Conservation (phyloP, 2,329 filamentous ascomycete species). For the Xenoacremonium recifei region DNA sequence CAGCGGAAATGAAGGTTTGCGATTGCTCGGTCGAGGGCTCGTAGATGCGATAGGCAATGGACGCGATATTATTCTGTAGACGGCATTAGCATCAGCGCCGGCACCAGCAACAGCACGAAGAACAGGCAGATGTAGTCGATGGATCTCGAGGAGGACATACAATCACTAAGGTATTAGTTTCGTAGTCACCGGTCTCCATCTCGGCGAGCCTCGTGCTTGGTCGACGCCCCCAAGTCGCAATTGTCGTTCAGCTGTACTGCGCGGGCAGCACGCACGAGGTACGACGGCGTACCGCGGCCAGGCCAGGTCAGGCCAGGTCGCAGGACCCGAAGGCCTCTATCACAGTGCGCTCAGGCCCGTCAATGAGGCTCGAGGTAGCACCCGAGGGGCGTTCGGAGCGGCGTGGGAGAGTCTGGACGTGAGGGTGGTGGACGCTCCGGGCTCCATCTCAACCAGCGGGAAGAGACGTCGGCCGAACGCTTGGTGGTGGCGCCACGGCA, state of each 20-base stretch:
- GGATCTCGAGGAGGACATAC: constrained; percentile 38
- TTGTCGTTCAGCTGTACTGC: too few relatives aligned
- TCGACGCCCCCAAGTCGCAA: constrained; percentile 25
- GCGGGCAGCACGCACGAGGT: too few relatives aligned
- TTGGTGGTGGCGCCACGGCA: constrained; percentile 22
- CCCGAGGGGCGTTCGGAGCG: constrained; percentile 12
- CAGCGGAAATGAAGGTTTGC: constrained; percentile 43
- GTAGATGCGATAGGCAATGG: constrained; percentile 55
- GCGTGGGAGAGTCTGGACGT: constrained; percentile 18
- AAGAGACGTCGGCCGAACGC: constrained; percentile 20
- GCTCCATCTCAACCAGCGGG: constrained; percentile 40
- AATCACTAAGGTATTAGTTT: constrained; percentile 60
- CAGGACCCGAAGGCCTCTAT: constrained; percentile 15
- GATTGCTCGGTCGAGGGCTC: constrained; percentile 45
- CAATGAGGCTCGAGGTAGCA: constrained; percentile 8
- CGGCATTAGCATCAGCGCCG: constrained; percentile 15
- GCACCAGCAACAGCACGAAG: neutral
- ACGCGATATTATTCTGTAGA: constrained; percentile 54
- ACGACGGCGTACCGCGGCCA: constrained; percentile 16
- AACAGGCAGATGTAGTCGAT: too few relatives aligned
- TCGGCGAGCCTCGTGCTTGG: constrained; percentile 39
- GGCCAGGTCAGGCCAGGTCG: too few relatives aligned
- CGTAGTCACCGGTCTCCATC: constrained; percentile 64
- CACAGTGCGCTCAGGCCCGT: constrained; percentile 8
- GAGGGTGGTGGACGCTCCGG: constrained; percentile 24